Base-by-base conservation (phyloP, 1,139 yeast genomes). In the Sugiyamaella sp. region DNA sequence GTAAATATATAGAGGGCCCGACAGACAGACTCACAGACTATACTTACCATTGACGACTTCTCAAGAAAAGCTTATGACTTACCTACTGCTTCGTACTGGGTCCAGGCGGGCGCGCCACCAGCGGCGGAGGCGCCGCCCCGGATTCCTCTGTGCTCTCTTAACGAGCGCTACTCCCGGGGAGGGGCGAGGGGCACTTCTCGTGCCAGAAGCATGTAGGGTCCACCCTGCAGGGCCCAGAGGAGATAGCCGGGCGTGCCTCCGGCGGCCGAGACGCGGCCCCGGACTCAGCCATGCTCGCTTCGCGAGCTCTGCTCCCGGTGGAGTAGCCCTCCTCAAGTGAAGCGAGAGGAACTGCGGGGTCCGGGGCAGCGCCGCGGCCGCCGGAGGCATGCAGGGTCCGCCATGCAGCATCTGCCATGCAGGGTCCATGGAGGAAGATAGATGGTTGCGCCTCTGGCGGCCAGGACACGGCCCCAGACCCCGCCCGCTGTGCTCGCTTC, bases 1-100 rank as follows among this genome's bases (percentile, higher is more conserved):
- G 48, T 44, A 33, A 33, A 44, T 44, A 22, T 44, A 29, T 33
- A 44, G 38, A 44, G 32, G 14, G 22, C 29, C 29, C 10, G n/a
- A n/a, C n/a, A n/a, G n/a, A n/a, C n/a, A n/a, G n/a, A n/a, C 10
- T 25, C 14, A 29, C 14, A 4, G 35, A 4, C 14, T 29, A 29
- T 29, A 29, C 8, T 29, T 12, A 29, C 35, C n/a, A 14, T 29
- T 29, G 35, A 29, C 14, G 35, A 29, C 35, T 12, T 29, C n/a
- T 29, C 35, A 29, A 29, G 8, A 29, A 29, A 29, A 29, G 35
- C 35, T 29, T 5, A 29, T 29, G 35, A 29, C n/a, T 29, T 29
- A n/a, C n/a, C n/a, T n/a, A n/a, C n/a, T n/a, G n/a, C n/a, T n/a
- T n/a, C n/a, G n/a, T n/a, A n/a, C n/a, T n/a, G n/a, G n/a, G n/a